A percentile compares a stretch with the other conserved stretches of the same genome.
Conservation (phyloP, 352 stramenopile species). For the Thalassiosira mediterranea region DNA sequence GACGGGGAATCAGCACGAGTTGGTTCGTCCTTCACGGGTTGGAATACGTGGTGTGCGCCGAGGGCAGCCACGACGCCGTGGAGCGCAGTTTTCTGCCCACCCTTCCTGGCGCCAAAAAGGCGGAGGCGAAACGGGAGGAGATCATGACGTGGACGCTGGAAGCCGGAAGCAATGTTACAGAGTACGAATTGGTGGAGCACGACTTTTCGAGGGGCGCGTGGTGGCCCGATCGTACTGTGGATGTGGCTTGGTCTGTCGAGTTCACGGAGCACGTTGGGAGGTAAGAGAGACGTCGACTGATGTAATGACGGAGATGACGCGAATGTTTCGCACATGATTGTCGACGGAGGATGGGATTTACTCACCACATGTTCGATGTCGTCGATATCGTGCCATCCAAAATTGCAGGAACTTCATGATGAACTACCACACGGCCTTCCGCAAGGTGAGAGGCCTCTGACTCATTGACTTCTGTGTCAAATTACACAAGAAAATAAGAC, state of each 20-base stretch:
- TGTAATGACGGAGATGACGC: no score
- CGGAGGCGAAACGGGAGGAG: no score
- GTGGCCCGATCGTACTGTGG: constrained; percentile 55
- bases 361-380: no score
- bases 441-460: no score
- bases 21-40: constrained; percentile 50
- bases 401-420: constrained; percentile 46
- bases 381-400: no score
- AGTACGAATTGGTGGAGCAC: constrained; percentile 45
- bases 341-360: no score
- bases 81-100: constrained; percentile 30
- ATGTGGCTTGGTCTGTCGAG: constrained; percentile 55
- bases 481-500: no score
- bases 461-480: no score
- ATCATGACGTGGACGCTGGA: no score
- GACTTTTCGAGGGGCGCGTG: constrained; percentile 53
- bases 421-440: constrained; percentile 52
- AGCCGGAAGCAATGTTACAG: no score
- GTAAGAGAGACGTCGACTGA: no score
- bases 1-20: constrained; percentile 42
- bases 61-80: constrained; percentile 51
- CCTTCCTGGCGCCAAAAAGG: not conserved
- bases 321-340: no score
- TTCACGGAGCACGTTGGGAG: constrained; percentile 48
- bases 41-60: constrained; percentile 36